Percentiles rank a stretch among this genome's conserved stretches.
Evolutionary conservation across 163 green algal genomes (phyloP).

Genomic region (Coccomyxa subellipsoidea): DNA sequence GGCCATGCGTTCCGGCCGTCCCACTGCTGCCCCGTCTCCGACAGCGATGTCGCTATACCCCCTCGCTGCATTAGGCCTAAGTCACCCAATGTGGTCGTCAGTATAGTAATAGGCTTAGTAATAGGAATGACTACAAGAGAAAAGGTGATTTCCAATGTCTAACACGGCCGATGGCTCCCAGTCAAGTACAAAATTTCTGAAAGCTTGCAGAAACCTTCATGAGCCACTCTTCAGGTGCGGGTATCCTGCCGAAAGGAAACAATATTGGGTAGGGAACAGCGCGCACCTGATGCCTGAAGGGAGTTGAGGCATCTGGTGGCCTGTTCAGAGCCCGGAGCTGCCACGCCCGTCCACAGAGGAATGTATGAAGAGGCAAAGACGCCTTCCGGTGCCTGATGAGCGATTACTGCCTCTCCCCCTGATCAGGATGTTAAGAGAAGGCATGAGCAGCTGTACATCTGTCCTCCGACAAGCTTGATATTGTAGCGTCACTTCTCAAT

Average conservation of each 20-base stretch:
- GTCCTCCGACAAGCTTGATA: too few species aligned
- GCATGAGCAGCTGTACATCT: too few species aligned
- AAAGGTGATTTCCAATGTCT: too few species aligned
- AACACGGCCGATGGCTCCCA: too few species aligned
- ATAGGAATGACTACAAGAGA: too few species aligned
- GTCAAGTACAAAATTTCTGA: too few species aligned
- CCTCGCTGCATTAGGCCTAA: neutral
- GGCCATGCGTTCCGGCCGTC: constrained; percentile 94
- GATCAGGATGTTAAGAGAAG: neutral
- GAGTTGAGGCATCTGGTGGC: constrained; percentile 1
- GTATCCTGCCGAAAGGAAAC: too few species aligned
- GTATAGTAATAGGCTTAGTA: neutral
- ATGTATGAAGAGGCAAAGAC: constrained; percentile 71
- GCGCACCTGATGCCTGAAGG: neutral
- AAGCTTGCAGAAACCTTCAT: too few species aligned
- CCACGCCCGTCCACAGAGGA: constrained; percentile 78
- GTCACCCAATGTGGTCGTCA: neutral
- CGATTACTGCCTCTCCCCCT: neutral
- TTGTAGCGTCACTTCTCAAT: too few species aligned
- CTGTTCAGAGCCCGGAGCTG: constrained; percentile 5
- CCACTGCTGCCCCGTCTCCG: constrained; percentile 81
- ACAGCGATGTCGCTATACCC: neutral
- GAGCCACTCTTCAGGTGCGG: too few species aligned
- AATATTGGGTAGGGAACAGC: too few species aligned
- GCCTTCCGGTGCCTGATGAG: constrained; percentile 12